Conservation (phyloP, 352 stramenopile genomes). For the Ophiocytium majus region DNA sequence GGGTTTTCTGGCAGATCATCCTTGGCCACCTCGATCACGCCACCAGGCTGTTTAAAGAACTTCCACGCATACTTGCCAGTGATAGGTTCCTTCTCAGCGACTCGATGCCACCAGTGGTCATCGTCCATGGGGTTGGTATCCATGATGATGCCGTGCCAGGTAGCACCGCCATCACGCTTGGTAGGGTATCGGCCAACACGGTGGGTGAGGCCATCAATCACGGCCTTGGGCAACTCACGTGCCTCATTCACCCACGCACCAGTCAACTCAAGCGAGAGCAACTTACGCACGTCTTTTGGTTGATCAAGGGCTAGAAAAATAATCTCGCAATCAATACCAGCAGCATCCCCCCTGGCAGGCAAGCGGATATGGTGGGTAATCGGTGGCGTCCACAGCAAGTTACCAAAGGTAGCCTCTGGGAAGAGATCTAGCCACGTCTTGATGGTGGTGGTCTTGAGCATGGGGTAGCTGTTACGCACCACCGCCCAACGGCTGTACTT, state of each 20-base stretch:
- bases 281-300: not conserved
- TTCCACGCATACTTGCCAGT: not conserved
- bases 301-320: not conserved
- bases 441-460: not conserved
- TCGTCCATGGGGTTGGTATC: not conserved
- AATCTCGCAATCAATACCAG: not conserved
- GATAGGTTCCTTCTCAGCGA: not conserved
- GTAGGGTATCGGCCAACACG: not conserved
- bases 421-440: not conserved
- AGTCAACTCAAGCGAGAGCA: conserved; percentile 4
- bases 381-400: not conserved
- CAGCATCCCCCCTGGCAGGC: not conserved
- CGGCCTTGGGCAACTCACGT: not conserved
- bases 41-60: not conserved
- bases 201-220: not conserved
- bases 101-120: not conserved
- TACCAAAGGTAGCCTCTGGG: not conserved
- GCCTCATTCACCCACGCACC: conserved; percentile 11
- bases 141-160: not conserved
- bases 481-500: not conserved
- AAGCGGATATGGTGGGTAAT: not conserved
- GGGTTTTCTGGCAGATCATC: not conserved
- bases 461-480: conserved; percentile 1
- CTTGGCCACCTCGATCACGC: not conserved
- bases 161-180: not conserved